Base-by-base conservation (phyloP, 2,329 filamentous ascomycete genomes). In the Alternaria sp. region DNA sequence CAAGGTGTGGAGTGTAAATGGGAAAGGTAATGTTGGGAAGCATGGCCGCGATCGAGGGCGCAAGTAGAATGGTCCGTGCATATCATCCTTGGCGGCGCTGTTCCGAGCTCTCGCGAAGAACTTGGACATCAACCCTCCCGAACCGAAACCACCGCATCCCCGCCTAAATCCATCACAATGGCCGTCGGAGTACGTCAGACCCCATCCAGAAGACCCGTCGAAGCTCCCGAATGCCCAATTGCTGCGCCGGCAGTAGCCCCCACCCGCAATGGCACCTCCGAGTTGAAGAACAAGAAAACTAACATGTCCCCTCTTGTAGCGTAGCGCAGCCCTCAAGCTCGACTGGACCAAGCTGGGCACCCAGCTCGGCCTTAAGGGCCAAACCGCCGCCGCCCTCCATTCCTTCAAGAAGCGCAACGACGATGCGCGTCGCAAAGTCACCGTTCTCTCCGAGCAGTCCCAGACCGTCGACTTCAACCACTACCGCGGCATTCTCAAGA, bases 401-500 rank as follows among this genome's bases (percentile, higher is more conserved):
- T 87, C 92, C 69, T 99, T 99, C 90, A 99, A 99, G 88, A 95
- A 97, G 89, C 93, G 95, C 84, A 97, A 98, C 86, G 95, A 99
- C 80, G 93, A 97, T 80, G 94, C 92, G 78, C 93, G 94, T 83
- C 94, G 95, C 85, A 94, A 94, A 84, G 86, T 99, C 63, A 88
- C 90, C 81, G 75, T 87, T 64, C 92, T 99, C 59, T 88, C 87
- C 66, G 92, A 97, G 82, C 89, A 90, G 79, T 84, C 94, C 67
- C 92, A 92, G 76, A 87, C 87, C 59, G 88, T 99, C 83, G 93
- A 99, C 86, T 98, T 99, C 83, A 81, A 87, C 71, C 87, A 94
- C 82, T 99, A 98, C 91, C 93, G 93, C 82, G 85, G 85, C 78
- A 78, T 91, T 72, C 89, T 99, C 74, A 98, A 97, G 89, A 99